phyloP scores from a whole-genome alignment of 177 flowering plant genomes.

The Vitis hybrid region DNA sequence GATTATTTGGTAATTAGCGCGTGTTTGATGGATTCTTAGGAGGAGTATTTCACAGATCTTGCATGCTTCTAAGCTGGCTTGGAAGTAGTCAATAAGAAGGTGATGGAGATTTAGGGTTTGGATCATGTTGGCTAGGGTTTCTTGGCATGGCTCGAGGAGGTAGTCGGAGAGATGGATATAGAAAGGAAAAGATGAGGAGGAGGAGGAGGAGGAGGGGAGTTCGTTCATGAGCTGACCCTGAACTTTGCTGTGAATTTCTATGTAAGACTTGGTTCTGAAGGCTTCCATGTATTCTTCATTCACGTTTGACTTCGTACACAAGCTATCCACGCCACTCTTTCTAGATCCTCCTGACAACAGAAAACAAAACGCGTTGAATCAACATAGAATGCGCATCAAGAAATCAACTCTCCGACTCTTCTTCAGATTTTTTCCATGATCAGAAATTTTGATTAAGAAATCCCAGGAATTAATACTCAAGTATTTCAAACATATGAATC shows the following conservation, averaged over 20 bases:
- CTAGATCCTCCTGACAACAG: constrained; percentile 20
- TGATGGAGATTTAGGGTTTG: constrained; percentile 30
- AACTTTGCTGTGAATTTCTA: constrained; percentile 58
- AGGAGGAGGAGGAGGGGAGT: not conserved
- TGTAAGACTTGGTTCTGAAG: constrained; percentile 76
- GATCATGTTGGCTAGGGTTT: constrained; percentile 33
- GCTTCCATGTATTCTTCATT: constrained; percentile 76
- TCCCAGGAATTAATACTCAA: too few relatives aligned
- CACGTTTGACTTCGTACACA: constrained; percentile 46
- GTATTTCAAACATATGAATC: too few relatives aligned
- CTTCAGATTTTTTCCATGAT: not conserved
- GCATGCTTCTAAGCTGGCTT: constrained; percentile 57
- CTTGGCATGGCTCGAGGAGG: constrained; percentile 62
- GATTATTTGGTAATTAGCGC: constrained; percentile 36
- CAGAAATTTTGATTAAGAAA: too few relatives aligned
- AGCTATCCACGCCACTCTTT: constrained; percentile 13
- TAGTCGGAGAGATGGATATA: constrained; percentile 34
- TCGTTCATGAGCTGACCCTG: constrained; percentile 36
- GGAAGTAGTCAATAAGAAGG: constrained; percentile 60
- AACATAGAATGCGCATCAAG: not conserved
- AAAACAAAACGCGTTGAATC: not conserved
- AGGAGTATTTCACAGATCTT: constrained; percentile 54
- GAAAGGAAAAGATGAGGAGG: constrained; percentile 22
- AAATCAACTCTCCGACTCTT: not conserved
- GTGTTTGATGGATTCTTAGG: constrained; percentile 49